Evolutionary conservation across 164 flowering plant species (phyloP).

Genomic region (Umbilicus rupestris): DNA sequence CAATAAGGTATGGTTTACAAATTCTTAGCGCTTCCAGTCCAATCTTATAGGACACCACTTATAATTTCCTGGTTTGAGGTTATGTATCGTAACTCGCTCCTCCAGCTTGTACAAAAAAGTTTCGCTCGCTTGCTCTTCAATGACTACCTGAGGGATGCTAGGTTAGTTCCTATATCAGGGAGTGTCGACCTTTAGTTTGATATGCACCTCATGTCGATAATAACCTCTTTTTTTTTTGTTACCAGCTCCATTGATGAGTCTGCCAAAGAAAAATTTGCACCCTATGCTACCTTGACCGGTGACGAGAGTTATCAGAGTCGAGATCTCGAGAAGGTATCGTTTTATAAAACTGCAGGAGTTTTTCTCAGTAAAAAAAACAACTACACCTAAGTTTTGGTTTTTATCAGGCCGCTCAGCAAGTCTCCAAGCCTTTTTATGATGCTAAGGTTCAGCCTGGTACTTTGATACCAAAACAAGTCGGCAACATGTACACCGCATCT

Average conservation of each 20-base stretch:
- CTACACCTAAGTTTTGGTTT: background rate
- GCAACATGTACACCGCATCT: constrained; percentile 99
- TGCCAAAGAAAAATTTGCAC: constrained; percentile 63
- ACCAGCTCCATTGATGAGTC: constrained; percentile 65
- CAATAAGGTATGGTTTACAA: constrained; percentile 45
- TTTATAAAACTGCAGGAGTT: background rate
- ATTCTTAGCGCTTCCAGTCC: background rate
- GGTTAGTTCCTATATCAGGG: constrained; percentile 30
- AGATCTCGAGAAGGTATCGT: constrained; percentile 87
- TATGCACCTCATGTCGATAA: background rate
- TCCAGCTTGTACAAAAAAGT: constrained; percentile 99
- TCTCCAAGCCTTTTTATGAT: constrained; percentile 70
- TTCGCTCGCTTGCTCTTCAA: constrained; percentile 74
- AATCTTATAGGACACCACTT: constrained; percentile 3
- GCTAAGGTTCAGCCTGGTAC: constrained; percentile 83
- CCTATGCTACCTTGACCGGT: constrained; percentile 51
- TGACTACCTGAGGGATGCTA: constrained; percentile 72
- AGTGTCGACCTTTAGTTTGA: background rate
- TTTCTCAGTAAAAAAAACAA: background rate
- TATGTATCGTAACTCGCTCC: constrained; percentile 6
- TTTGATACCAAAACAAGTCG: constrained; percentile 90
- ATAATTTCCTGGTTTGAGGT: background rate
- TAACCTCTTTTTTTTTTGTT: constrained; percentile 12
- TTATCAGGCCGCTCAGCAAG: constrained; percentile 68
- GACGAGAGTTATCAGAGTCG: constrained; percentile 88